These are phyloP conservation scores for Chrysanthemum makinoi DNA, from an alignment of 129 eudicot genomes.

Conservation along the genomic window DNA sequence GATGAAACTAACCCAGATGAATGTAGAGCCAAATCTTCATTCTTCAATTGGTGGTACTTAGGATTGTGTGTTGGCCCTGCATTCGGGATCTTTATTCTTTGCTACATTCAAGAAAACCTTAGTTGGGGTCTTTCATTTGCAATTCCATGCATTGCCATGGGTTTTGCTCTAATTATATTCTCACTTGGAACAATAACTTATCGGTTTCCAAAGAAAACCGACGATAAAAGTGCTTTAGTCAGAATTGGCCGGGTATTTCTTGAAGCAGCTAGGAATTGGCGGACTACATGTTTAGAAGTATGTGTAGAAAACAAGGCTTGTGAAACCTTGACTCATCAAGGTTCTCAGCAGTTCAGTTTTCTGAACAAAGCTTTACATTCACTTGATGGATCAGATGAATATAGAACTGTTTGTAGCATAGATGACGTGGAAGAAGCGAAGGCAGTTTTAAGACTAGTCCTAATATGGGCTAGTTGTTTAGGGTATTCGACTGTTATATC, in stretches of 20 bases:
- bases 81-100: slow-evolving; percentile 29
- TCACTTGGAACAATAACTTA: slow-evolving; percentile 52
- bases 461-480: slow-evolving; percentile 47
- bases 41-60: slow-evolving; percentile 71
- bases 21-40: slow-evolving; percentile 47
- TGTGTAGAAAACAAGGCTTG: slow-evolving; percentile 31
- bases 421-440: slow-evolving; percentile 47
- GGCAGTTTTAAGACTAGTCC: slow-evolving; percentile 36
- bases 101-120: slow-evolving; percentile 57
- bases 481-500: slow-evolving; percentile 38
- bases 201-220: slow-evolving; percentile 33
- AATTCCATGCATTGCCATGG: slow-evolving; percentile 52
- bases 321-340: slow-evolving; percentile 31
- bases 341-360: slow-evolving; percentile 39
- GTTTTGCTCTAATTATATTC: slow-evolving; percentile 38
- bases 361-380: slow-evolving; percentile 44
- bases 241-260: slow-evolving; percentile 42
- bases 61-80: slow-evolving; percentile 42
- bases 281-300: slow-evolving; percentile 11
- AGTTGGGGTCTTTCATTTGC: slow-evolving; percentile 69
- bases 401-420: slow-evolving; percentile 6
- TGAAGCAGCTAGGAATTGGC: slow-evolving; percentile 45
- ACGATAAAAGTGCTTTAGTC: slow-evolving; percentile 37
- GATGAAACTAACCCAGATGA: slow-evolving; percentile 51
- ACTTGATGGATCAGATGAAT: slow-evolving; percentile 14